phyloP scores from a whole-genome alignment of 331 rosid genomes.

The Telfairia occidentalis region DNA sequence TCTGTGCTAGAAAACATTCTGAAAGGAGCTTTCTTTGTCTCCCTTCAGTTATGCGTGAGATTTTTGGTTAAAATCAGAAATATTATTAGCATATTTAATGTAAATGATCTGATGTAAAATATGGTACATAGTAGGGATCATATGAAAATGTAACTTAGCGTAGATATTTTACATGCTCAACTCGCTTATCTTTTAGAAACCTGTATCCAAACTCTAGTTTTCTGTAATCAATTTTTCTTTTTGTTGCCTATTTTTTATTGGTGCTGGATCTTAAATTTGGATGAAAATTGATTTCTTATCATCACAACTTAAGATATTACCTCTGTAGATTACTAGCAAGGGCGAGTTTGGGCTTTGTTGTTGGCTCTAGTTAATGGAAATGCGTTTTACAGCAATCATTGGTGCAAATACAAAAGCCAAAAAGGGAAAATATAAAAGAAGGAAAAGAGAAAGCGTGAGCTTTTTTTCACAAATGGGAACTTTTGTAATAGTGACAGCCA shows the following conservation, averaged over 20 bases:
- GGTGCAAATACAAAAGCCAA: neutral
- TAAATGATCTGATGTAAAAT: neutral
- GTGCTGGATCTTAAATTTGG: no score
- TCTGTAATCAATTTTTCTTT: no score
- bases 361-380: neutral
- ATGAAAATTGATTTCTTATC: no score
- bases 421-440: neutral
- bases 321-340: no score
- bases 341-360: neutral
- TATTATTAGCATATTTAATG: neutral
- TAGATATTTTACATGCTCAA: no score
- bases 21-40: slow-evolving; percentile 15
- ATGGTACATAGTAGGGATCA: neutral
- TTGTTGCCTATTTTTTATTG: no score
- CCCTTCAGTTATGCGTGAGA: slow-evolving; percentile 39
- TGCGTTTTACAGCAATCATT: neutral
- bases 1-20: slow-evolving; percentile 17
- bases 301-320: neutral
- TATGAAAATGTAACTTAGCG: neutral
- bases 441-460: neutral
- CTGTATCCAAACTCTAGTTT: no score
- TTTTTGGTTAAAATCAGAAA: slow-evolving; percentile 14
- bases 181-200: neutral
- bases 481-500: neutral
- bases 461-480: neutral